Conservation (phyloP, 805 yeast species). For the Yarrowia osloensis region DNA sequence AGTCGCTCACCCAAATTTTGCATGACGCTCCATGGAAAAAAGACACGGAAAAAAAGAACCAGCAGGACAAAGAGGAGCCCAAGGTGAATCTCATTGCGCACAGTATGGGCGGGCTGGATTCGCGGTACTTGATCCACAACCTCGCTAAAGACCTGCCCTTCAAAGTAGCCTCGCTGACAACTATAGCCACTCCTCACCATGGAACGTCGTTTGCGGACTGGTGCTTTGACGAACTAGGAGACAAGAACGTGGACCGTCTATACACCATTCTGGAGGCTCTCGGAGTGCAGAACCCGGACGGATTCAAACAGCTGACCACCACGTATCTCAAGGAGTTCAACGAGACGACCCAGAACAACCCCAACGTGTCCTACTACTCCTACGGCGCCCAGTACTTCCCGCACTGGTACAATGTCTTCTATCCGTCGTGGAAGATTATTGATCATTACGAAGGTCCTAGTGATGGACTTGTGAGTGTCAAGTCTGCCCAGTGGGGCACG, state of each 20-base stretch:
- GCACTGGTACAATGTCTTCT: conserved; percentile 59
- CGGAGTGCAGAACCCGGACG: conserved; percentile 40
- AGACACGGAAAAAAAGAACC: conserved; percentile 13
- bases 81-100: conserved; percentile 80
- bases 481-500: conserved; percentile 80
- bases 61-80: conserved; percentile 13
- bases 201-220: conserved; percentile 85
- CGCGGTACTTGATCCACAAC: conserved; percentile 69
- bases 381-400: conserved; percentile 80
- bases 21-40: conserved; percentile 12
- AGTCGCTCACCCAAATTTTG: conserved; percentile 13
- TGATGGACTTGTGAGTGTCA: conserved; percentile 84
- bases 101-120: conserved; percentile 93
- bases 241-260: conserved; percentile 2
- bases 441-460: conserved; percentile 56
- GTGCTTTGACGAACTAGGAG: conserved; percentile 30
- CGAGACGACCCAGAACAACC: conserved; percentile 52
- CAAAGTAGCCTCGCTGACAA: conserved; percentile 72
- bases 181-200: conserved; percentile 84
- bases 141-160: conserved; percentile 49
- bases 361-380: conserved; percentile 71
- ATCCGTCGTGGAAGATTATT: conserved; percentile 65
- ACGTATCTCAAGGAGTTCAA: conserved; percentile 54
- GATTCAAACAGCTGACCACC: conserved; percentile 70
- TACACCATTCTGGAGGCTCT: conserved; percentile 34